Evolutionary conservation across 169 alveolate species (phyloP), one percentile per base, ranked within the genome.

Genomic region (Eimeria zaria): DNA sequence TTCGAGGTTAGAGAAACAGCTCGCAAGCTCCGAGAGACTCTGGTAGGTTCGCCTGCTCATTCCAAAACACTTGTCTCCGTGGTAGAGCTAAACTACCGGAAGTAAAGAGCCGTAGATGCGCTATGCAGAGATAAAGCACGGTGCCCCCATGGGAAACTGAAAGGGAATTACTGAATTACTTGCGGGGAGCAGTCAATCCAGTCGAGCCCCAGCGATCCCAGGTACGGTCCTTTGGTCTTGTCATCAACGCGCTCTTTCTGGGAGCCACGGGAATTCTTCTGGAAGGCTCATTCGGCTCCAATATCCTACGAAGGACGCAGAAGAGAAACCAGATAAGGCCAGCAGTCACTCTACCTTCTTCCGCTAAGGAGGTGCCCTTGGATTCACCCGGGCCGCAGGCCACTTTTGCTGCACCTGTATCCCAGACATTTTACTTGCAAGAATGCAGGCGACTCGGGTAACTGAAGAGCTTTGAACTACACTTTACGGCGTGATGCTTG

Each of bases 11-110:
- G 98, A 81, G 74, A 97, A 97, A 71, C 96, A 96, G 48, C 95
- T 91, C 36, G 98, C 98, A 89, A 97, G 89, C 78, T 97, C 98
- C 51, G 97, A 87, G 44, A 97, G 95, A 92, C 97, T 97, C 64
- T 96, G 97, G 81, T 97, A 97, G 46, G 97, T 95, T 81, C 98
- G 95, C 96, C 98, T 95, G 91, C 41, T 20, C 53, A 84, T 67
- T 55, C 27, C 71, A 39, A 36, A 55, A 83, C 91, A 83, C 76
- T 67, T 27, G 27, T 27, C 41, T 8, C 67, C 60, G 5, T 46
- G 46, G 24, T 27, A n/a, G 67, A 24, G 64, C 88, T 30, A 24
- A 46, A 78, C 48, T 48, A 14, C 44, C 14, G 4, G 67, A n/a
- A n/a, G 88, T 22, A 78, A 16, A 48, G 24, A 8, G 69, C 36